Base-by-base conservation (phyloP, 352 stramenopile species). In the Phytophthora quininea region DNA sequence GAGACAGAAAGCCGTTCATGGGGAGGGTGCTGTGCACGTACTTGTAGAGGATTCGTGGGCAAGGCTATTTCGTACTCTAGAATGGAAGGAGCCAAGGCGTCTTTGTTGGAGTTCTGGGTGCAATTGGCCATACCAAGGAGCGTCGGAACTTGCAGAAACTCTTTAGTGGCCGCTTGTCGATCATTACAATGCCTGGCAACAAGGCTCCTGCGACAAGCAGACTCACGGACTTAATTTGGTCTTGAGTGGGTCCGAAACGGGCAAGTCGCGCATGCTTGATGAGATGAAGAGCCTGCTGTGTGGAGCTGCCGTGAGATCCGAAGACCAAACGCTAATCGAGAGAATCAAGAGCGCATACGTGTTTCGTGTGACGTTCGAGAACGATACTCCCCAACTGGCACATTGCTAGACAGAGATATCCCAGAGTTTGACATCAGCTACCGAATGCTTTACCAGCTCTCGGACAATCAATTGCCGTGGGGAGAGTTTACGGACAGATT, bases 181-280 rank as follows among this genome's bases (percentile, higher is more conserved):
- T 15, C 54, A 52, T 43, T 60, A 60, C 12, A 7, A 62, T 10
- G 43, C 43, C n/a, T 62, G 54, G 54, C 30, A 47, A 37, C 7
- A 47, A 3, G n/a, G 19, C 3, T 15, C 8, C 4, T 1, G 62
- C n/a, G 65, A 73, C 53, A 64, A 64, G 24, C 42, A 68, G 40
- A 58, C 3, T 31, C 65, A 73, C 45, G 37, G 47, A 4, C 29
- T 61, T 5, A 30, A 30, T 57, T 37, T 69, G 1, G 54, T 69
- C 0, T 9, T 62, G 32, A 54, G 66, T 66, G 66, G 66, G 19
- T 29, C 40, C 27, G 66, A 55, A 50, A 69, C 59, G 43, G 65
- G 60, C 29, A 74, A 69, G 45, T 69, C 59, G 33, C 61, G 60
- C 11, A 59, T 74, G 54, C 47, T 74, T 31, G 66, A 74, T 53